A percentile compares a stretch with the other conserved stretches of the same genome.
These are phyloP conservation scores for Fusarium sp. DNA, from an alignment of 2,329 filamentous ascomycete species.

Conservation along the genomic window DNA sequence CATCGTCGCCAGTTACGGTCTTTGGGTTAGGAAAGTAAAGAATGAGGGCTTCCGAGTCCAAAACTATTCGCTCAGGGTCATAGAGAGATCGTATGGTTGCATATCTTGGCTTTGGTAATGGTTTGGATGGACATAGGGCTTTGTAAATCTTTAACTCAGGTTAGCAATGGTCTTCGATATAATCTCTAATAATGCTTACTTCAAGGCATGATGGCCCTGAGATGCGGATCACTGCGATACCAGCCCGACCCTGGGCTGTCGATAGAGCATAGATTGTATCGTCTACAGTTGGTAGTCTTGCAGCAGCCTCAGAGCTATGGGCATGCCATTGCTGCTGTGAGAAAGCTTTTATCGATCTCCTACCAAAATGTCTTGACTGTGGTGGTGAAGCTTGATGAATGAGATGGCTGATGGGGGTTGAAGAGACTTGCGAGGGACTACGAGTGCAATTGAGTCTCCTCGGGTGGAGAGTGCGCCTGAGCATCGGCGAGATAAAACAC, in stretches of 20 bases:
- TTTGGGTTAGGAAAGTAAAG: slow-evolving; percentile 84
- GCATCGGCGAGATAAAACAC: slow-evolving; percentile 33
- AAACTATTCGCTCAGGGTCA: slow-evolving; percentile 66
- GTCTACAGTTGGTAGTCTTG: slow-evolving; percentile 39
- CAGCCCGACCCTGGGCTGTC: slow-evolving; percentile 84
- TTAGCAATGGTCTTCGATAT: slow-evolving; percentile 10
- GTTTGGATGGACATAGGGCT: slow-evolving; percentile 61
- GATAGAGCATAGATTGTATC: slow-evolving; percentile 93
- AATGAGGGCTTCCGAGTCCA: slow-evolving; percentile 82
- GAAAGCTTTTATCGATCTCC: slow-evolving; percentile 4
- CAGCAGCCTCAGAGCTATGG: slow-evolving; percentile 4
- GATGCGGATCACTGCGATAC: slow-evolving; percentile 89
- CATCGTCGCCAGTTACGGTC: slow-evolving; percentile 91
- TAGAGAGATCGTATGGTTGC: slow-evolving; percentile 82
- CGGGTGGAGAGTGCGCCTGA: slow-evolving; percentile 39
- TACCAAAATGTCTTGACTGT: neutral
- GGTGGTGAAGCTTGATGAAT: neutral
- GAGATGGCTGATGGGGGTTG: neutral
- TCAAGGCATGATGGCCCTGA: slow-evolving; percentile 81
- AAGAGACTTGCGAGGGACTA: slow-evolving; percentile 13
- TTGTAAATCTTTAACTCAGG: slow-evolving; percentile 58
- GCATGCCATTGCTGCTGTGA: slow-evolving; percentile 23
- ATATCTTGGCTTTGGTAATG: slow-evolving; percentile 60
- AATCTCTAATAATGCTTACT: slow-evolving; percentile 55
- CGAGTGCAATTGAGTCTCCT: slow-evolving; percentile 33